These are phyloP conservation scores for Thuja plicata DNA, from an alignment of 83 land plant genomes.

Conservation along the genomic window DNA sequence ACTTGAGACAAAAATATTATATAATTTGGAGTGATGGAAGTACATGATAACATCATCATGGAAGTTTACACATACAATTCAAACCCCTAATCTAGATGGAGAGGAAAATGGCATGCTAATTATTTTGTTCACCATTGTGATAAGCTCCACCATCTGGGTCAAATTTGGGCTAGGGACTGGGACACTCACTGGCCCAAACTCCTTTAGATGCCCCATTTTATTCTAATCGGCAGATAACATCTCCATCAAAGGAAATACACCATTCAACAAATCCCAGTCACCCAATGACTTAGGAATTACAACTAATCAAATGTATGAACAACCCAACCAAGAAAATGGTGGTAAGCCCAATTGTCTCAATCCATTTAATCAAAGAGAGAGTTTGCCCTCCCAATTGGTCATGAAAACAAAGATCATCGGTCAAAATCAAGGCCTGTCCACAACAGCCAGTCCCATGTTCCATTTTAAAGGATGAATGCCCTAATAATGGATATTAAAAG, in stretches of 20 bases:
- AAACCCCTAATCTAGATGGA: neutral
- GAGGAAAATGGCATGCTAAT: neutral
- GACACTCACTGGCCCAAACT: neutral
- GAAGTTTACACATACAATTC: neutral
- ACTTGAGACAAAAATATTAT: neutral
- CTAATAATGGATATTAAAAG: neutral
- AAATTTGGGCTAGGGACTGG: neutral
- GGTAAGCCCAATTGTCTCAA: neutral
- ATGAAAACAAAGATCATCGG: neutral
- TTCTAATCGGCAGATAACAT: neutral
- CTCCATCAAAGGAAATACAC: neutral
- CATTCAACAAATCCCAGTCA: neutral
- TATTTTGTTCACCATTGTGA: neutral
- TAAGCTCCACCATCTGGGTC: neutral
- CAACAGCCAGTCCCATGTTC: neutral
- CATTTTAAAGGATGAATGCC: neutral
- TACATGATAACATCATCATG: neutral
- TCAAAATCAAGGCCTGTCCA: neutral
- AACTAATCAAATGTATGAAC: neutral
- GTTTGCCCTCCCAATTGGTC: neutral
- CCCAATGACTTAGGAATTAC: neutral
- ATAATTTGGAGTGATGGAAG: neutral
- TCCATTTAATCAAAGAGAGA: neutral
- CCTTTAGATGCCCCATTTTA: neutral
- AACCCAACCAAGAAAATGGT: neutral